Base-by-base conservation (phyloP, 108 stramenopile species). In the Cyclostephanos invisitatus region DNA sequence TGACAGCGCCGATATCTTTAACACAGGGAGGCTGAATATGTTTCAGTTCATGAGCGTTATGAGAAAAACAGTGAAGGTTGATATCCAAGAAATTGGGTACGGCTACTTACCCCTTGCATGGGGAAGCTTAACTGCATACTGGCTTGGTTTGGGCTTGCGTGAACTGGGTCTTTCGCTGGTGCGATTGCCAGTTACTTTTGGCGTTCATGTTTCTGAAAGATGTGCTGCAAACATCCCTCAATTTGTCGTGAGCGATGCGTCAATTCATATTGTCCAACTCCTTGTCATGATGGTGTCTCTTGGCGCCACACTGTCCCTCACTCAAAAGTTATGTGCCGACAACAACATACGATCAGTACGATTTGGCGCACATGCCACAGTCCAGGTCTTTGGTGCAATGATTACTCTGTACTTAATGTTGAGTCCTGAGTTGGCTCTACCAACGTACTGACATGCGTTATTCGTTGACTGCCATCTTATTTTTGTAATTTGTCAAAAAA, bases 251-350 rank as follows among this genome's bases (percentile, higher is more conserved):
- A 35, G 48, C 22, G 32, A 37, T 0, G 72, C 38, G 22, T 35
- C 69, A 7, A 48, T 77, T n/a, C 80, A 77, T 46, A 14, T 14
- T 47, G 61, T 76, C 8, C 73, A 81, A 50, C 7, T 7, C 10
- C 27, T 64, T 7, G 44, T 77, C 2, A 65, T 81, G 70, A 18
- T 77, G 15, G 60, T 7, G 14, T 69, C 73, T 17, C 53, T 66
- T 14, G 11, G 42, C 21, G 46, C 28, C 7, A 50, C 70, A n/a
- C 60, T 81, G 22, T 24, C 60, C 18, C 46, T 81, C 42, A 81
- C 80, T 46, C 80, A 81, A 56, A 81, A 81, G 70, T 70, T 81
- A 15, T 81, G 80, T 29, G 70, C 70, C 20, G 80, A 81, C 70
- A 81, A 81, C 25, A 72, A 60, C 24, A 51, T 81, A 7, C 62